Conservation (phyloP, 208 protist species). For the Wallacemonas sp. region DNA sequence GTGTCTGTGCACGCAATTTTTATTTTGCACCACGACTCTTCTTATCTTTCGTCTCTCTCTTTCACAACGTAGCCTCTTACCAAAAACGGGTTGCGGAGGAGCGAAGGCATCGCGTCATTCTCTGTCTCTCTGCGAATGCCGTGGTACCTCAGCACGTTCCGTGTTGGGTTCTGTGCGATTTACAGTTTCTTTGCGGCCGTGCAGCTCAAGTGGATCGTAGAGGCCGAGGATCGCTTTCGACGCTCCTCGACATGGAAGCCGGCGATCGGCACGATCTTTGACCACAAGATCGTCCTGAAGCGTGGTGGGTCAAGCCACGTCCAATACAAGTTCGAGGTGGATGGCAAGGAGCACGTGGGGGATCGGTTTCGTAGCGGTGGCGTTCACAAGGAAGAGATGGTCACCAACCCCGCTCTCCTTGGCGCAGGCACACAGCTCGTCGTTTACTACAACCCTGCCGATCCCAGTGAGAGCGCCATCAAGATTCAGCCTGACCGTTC, state of each 20-base stretch:
- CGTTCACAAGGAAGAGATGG: conserved; percentile 83
- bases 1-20: too few species aligned
- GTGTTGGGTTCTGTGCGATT: conserved; percentile 63
- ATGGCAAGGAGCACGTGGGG: conserved; percentile 69
- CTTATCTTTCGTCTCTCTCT: too few species aligned
- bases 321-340: conserved; percentile 80
- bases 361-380: conserved; percentile 86
- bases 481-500: conserved; percentile 80
- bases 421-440: conserved; percentile 86
- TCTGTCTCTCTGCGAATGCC: conserved; percentile 41
- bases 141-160: conserved; percentile 85
- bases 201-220: conserved; percentile 66
- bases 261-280: conserved; percentile 80
- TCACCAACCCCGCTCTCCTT: conserved; percentile 75
- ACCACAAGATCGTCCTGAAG: conserved; percentile 88
- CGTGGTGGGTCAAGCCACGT: conserved; percentile 79
- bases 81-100: too few species aligned
- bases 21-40: too few species aligned
- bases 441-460: conserved; percentile 86
- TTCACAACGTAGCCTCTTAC: too few species aligned
- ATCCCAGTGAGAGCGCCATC: conserved; percentile 81
- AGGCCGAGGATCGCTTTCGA: conserved; percentile 82
- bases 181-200: conserved; percentile 74
- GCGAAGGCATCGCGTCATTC: too few species aligned
- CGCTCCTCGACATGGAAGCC: conserved; percentile 85